Conservation (phyloP, 2,329 filamentous ascomycete genomes). For the Delphinella strobiligena region DNA sequence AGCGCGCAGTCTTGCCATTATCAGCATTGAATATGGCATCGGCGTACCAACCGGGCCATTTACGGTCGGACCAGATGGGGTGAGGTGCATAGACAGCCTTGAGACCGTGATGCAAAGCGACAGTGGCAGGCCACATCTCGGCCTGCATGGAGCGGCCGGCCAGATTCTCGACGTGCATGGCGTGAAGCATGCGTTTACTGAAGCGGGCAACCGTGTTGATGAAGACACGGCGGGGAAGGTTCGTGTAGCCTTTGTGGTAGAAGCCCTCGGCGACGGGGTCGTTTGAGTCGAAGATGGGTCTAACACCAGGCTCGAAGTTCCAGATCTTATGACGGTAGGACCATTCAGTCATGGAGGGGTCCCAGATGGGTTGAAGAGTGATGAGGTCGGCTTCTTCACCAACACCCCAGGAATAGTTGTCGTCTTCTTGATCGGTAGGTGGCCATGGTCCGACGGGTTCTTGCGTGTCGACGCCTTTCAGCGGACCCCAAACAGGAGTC, state of each 20-base stretch:
- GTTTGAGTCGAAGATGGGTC: conserved; percentile 78
- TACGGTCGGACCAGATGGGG: conserved; percentile 73
- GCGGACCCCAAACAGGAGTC: conserved; percentile 73
- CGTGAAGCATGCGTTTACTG: conserved; percentile 63
- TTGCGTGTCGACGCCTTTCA: conserved; percentile 57
- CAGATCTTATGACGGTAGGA: conserved; percentile 37
- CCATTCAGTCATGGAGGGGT: conserved; percentile 82
- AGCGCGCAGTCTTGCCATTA: conserved; percentile 40
- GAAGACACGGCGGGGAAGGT: conserved; percentile 60
- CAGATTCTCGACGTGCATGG: conserved; percentile 86
- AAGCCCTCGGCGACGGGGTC: conserved; percentile 50
- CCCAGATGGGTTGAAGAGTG: conserved; percentile 82
- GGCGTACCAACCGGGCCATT: conserved; percentile 71
- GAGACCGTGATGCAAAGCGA: conserved; percentile 79
- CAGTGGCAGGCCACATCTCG: conserved; percentile 89
- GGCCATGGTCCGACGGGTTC: conserved; percentile 66
- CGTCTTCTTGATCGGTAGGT: conserved; percentile 60
- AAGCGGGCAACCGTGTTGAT: conserved; percentile 85
- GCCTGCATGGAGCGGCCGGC: conserved; percentile 85
- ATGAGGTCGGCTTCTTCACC: conserved; percentile 87
- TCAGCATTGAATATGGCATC: conserved; percentile 67
- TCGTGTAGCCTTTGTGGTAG: conserved; percentile 34
- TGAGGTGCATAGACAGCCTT: conserved; percentile 90
- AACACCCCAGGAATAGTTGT: conserved; percentile 77
- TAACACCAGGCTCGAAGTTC: conserved; percentile 39